Percentiles rank a stretch among this genome's conserved stretches.
These are phyloP conservation scores for Cunninghamia lanceolata DNA, from an alignment of 75 land plant genomes.

Conservation along the genomic window DNA sequence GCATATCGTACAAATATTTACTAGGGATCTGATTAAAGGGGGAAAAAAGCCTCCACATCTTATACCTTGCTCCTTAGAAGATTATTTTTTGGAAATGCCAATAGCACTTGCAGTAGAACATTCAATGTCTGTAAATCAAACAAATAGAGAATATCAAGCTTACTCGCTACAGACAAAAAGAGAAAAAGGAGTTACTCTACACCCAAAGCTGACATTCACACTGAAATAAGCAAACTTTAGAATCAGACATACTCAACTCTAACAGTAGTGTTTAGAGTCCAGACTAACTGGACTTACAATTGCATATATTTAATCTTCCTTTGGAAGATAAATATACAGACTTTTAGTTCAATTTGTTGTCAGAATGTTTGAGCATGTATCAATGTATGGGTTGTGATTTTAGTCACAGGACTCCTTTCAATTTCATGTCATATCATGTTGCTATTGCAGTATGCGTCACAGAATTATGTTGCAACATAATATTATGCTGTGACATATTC, in stretches of 20 bases:
- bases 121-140: constrained; percentile 70
- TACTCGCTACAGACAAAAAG: neutral
- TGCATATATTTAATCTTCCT: neutral
- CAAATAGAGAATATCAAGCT: neutral
- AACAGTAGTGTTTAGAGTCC: neutral
- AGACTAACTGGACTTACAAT: neutral
- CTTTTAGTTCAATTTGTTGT: neutral
- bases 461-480: neutral
- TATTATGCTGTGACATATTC: neutral
- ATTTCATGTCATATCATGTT: neutral
- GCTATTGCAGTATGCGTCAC: neutral
- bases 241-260: neutral
- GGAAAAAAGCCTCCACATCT: neutral
- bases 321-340: neutral
- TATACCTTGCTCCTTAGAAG: constrained; percentile 74
- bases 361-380: neutral
- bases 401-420: neutral
- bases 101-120: constrained; percentile 67
- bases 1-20: neutral
- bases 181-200: neutral
- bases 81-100: constrained; percentile 70
- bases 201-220: neutral
- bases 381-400: neutral
- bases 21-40: neutral
- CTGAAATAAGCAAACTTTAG: neutral